phyloP scores from a whole-genome alignment of 176 grass and related monocot genomes.

The Alopecurus myosuroides region DNA sequence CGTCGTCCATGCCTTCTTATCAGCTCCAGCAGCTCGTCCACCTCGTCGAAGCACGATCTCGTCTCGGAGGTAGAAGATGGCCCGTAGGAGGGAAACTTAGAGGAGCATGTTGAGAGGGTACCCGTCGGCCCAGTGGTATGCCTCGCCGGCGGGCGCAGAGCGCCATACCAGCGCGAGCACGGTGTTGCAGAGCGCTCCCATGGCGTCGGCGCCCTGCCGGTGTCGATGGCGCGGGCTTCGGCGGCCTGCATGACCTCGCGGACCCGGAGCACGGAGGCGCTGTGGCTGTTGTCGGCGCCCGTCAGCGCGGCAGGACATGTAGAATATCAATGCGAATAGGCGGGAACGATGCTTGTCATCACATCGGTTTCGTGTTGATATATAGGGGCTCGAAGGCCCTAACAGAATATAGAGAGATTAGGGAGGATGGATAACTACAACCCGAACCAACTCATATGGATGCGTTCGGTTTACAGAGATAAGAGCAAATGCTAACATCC shows the following conservation, averaged over 20 bases:
- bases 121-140: slow-evolving; percentile 85
- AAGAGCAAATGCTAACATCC: no score
- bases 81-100: slow-evolving; percentile 66
- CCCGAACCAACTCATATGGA: no score
- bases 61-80: slow-evolving; percentile 62
- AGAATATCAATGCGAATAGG: no score
- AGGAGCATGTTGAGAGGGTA: slow-evolving; percentile 77
- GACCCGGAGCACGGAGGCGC: slow-evolving; percentile 29
- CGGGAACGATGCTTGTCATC: no score
- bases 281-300: slow-evolving; percentile 47
- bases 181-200: slow-evolving; percentile 52
- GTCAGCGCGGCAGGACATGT: slow-evolving; percentile 68
- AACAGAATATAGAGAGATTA: no score
- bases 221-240: slow-evolving; percentile 63
- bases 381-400: no score
- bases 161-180: slow-evolving; percentile 59
- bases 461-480: no score
- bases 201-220: slow-evolving; percentile 73
- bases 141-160: slow-evolving; percentile 14
- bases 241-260: slow-evolving; percentile 40
- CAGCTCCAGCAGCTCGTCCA: slow-evolving; percentile 85
- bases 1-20: slow-evolving; percentile 74
- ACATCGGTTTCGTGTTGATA: no score
- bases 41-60: slow-evolving; percentile 83
- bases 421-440: no score